A percentile compares a stretch with the other conserved stretches of the same genome.
Evolutionary conservation across 2,329 filamentous ascomycete species (phyloP).

Genomic region (Pyrenochaeta sp.): DNA sequence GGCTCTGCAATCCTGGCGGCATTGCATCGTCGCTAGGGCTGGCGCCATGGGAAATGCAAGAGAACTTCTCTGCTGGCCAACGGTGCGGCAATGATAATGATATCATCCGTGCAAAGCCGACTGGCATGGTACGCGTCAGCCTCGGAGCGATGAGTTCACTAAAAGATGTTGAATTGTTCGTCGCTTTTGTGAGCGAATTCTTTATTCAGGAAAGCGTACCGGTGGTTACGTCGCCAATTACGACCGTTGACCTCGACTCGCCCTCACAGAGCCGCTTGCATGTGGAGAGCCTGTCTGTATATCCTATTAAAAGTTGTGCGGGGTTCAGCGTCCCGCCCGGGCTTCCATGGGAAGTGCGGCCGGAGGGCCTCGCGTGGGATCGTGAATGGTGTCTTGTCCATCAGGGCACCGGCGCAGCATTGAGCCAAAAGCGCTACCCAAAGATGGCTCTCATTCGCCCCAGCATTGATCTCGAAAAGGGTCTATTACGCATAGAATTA

Average conservation of each 20-base stretch:
- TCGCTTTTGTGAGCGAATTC: constrained; percentile 69
- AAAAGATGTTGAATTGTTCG: constrained; percentile 75
- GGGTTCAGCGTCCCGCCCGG: constrained; percentile 74
- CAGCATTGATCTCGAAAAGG: constrained; percentile 72
- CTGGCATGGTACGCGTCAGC: constrained; percentile 84
- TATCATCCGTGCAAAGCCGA: constrained; percentile 83
- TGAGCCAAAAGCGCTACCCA: constrained; percentile 89
- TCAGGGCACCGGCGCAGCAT: constrained; percentile 79
- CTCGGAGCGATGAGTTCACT: constrained; percentile 88
- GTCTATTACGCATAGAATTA: constrained; percentile 70
- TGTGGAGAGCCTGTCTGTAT: constrained; percentile 67
- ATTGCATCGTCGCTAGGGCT: constrained; percentile 77
- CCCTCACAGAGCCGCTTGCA: constrained; percentile 46
- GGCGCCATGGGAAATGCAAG: constrained; percentile 80
- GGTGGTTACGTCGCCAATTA: constrained; percentile 27
- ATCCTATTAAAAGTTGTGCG: constrained; percentile 94
- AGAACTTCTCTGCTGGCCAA: constrained; percentile 84
- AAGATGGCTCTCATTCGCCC: constrained; percentile 87
- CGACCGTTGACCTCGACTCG: constrained; percentile 30
- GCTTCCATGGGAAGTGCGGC: constrained; percentile 75
- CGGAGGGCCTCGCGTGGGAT: constrained; percentile 91
- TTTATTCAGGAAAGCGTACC: constrained; percentile 47
- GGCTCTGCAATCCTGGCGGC: constrained; percentile 91
- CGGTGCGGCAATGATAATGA: constrained; percentile 86
- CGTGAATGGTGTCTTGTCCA: constrained; percentile 96